Conservation (phyloP, 352 stramenopile genomes). For the Phytophthora megakarya region DNA sequence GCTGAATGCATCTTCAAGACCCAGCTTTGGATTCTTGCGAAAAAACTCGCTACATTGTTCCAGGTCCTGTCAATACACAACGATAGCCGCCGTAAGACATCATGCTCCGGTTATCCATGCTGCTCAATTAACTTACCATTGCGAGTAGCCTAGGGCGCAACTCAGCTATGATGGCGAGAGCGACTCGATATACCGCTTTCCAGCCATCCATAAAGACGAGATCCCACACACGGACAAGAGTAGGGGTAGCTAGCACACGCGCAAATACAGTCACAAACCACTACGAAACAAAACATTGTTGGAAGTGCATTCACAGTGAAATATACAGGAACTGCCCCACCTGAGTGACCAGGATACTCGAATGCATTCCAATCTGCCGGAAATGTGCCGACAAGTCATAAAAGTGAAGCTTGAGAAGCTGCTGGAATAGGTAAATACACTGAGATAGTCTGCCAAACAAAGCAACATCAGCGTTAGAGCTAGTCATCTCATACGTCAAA, state of each 20-base stretch:
- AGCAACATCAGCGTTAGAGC: not conserved
- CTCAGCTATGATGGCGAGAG: constrained; percentile 64
- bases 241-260: constrained; percentile 48
- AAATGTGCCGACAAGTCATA: constrained; percentile 68
- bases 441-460: constrained; percentile 48
- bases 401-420: constrained; percentile 72
- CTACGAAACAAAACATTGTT: constrained; percentile 32
- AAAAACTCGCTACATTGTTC: constrained; percentile 78
- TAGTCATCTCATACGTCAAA: not conserved
- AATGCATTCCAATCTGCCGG: constrained; percentile 80
- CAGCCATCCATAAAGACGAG: constrained; percentile 77
- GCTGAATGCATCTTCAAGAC: constrained; percentile 44
- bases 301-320: not conserved
- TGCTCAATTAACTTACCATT: constrained; percentile 41
- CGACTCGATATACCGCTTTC: constrained; percentile 77
- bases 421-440: constrained; percentile 80
- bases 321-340: constrained; percentile 25
- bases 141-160: constrained; percentile 59
- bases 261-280: constrained; percentile 89
- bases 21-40: constrained; percentile 58
- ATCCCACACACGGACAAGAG: constrained; percentile 73
- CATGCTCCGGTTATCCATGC: not conserved
- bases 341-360: constrained; percentile 78
- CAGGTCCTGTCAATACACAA: constrained; percentile 51
- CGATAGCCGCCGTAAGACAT: not conserved